These are phyloP conservation scores for Aspergillus floridensis DNA, from an alignment of 2,329 filamentous ascomycete species.

Conservation along the genomic window DNA sequence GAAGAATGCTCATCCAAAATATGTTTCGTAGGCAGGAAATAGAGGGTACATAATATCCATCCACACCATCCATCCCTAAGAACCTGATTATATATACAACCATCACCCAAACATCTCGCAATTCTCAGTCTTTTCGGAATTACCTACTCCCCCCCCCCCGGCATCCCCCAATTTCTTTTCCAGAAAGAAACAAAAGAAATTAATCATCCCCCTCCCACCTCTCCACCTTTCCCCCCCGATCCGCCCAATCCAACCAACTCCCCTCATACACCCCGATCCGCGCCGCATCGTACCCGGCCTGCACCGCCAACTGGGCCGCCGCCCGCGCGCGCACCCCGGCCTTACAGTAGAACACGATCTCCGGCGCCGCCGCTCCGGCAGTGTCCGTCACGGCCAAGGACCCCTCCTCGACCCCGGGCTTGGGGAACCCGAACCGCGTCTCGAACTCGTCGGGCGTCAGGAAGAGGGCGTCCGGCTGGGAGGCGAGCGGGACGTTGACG, in stretches of 20 bases:
- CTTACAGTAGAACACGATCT: slow-evolving; percentile 86
- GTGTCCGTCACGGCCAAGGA: no score
- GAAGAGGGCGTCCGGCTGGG: slow-evolving; percentile 75
- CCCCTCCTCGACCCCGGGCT: slow-evolving; percentile 57
- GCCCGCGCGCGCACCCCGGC: slow-evolving; percentile 78
- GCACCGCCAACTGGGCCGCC: slow-evolving; percentile 72
- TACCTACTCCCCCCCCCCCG: no score
- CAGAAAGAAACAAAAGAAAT: not conserved
- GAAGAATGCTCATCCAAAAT: no score
- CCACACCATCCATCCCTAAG: no score
- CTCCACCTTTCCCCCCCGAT: slow-evolving; percentile 64
- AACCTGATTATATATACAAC: no score
- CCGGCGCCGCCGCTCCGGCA: slow-evolving; percentile 6
- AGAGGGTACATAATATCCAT: no score
- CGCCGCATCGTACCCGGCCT: slow-evolving; percentile 71
- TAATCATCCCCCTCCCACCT: slow-evolving; percentile 38
- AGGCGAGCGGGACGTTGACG: slow-evolving; percentile 76
- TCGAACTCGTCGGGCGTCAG: slow-evolving; percentile 75
- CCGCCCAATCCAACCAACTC: slow-evolving; percentile 72
- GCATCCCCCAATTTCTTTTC: not conserved
- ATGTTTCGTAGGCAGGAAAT: no score
- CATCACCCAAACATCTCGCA: no score
- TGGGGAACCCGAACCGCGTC: slow-evolving; percentile 74
- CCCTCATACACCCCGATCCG: slow-evolving; percentile 53
- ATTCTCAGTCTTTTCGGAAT: no score